Evolutionary conservation across 345 rosid species (phyloP).

Genomic region (Ceriops tagal): DNA sequence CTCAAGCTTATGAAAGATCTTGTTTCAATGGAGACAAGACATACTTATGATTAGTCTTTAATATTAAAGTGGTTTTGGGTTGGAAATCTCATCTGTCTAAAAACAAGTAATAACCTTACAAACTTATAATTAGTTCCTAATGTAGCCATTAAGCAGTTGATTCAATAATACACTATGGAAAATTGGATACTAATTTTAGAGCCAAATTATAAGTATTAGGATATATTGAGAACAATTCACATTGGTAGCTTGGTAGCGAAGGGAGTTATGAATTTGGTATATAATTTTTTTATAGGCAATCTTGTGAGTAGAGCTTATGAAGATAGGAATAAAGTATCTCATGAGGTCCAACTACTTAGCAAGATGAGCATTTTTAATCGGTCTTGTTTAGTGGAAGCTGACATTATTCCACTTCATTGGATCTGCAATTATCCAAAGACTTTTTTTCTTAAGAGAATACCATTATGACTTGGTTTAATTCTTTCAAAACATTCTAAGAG

Average conservation of each 20-base stretch:
- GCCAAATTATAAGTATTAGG: conserved; percentile 31
- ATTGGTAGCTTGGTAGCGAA: conserved; percentile 59
- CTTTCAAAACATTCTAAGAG: conserved; percentile 59
- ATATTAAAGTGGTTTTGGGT: neutral
- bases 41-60: neutral
- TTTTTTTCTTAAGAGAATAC: conserved; percentile 53
- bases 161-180: conserved; percentile 37
- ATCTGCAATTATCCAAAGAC: conserved; percentile 40
- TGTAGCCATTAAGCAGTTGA: neutral
- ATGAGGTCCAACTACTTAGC: conserved; percentile 63
- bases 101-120: neutral
- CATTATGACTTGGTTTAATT: conserved; percentile 61
- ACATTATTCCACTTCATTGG: conserved; percentile 45
- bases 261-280: conserved; percentile 46
- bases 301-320: conserved; percentile 35
- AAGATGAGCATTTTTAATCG: conserved; percentile 61
- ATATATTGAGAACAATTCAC: conserved; percentile 26
- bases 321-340: conserved; percentile 49
- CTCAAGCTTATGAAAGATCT: neutral
- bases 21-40: neutral
- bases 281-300: conserved; percentile 40
- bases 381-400: conserved; percentile 69
- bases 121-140: neutral
- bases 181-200: conserved; percentile 34
- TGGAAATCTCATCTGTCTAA: neutral